Evolutionary conservation across 2,329 filamentous ascomycete genomes (phyloP).

Genomic region (Aureobasidium sp.): DNA sequence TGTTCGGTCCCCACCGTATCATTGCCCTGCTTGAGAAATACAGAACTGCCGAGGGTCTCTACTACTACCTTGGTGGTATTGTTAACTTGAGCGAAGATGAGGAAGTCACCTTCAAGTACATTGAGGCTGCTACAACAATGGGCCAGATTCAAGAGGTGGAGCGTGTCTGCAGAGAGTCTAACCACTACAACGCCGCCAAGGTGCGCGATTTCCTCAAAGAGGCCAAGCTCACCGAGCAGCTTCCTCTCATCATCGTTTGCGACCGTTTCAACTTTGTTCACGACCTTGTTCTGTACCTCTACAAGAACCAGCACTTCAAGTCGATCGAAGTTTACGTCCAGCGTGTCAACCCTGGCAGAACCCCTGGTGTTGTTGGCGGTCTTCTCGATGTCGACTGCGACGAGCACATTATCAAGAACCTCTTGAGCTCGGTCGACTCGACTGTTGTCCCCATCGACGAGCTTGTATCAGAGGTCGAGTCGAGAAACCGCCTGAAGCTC

Average conservation of each 20-base stretch:
- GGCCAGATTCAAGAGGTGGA: slow-evolving; percentile 93
- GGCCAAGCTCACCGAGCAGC: slow-evolving; percentile 81
- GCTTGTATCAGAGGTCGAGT: slow-evolving; percentile 90
- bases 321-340: slow-evolving; percentile 98
- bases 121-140: slow-evolving; percentile 92
- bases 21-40: slow-evolving; percentile 97
- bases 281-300: slow-evolving; percentile 90
- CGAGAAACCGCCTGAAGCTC: slow-evolving; percentile 89
- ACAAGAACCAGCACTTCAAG: slow-evolving; percentile 98
- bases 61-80: slow-evolving; percentile 96
- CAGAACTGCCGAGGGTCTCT: slow-evolving; percentile 91
- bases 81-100: slow-evolving; percentile 94
- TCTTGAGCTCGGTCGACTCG: slow-evolving; percentile 77
- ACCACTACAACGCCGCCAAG: slow-evolving; percentile 76
- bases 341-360: slow-evolving; percentile 84
- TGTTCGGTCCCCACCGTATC: slow-evolving; percentile 77
- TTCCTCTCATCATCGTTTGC: slow-evolving; percentile 96
- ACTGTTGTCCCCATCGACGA: slow-evolving; percentile 87
- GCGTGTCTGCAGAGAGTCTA: slow-evolving; percentile 92
- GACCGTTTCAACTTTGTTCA: slow-evolving; percentile 99
- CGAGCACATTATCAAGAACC: slow-evolving; percentile 88
- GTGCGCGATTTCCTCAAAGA: slow-evolving; percentile 99
- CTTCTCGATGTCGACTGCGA: slow-evolving; percentile 96
- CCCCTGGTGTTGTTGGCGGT: slow-evolving; percentile 87
- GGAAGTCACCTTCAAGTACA: slow-evolving; percentile 99